phyloP scores from a whole-genome alignment of 352 stramenopile genomes.

The Elongisporangium undulatum region DNA sequence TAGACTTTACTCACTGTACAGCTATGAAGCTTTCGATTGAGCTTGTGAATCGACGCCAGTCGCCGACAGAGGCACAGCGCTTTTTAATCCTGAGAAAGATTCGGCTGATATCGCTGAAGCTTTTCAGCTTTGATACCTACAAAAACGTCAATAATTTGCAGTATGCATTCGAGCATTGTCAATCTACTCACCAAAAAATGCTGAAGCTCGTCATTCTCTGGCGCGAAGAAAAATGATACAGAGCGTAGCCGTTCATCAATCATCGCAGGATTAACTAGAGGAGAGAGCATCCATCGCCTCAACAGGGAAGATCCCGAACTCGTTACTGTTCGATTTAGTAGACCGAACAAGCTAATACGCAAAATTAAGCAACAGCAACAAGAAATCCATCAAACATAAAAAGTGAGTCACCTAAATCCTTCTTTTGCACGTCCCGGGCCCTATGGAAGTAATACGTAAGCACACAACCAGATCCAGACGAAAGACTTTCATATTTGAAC shows the following conservation, averaged over 20 bases:
- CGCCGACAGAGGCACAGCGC: conserved; percentile 51
- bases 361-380: not conserved
- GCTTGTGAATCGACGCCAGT: conserved; percentile 61
- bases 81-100: conserved; percentile 63
- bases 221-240: conserved; percentile 51
- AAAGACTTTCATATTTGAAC: conserved; percentile 15
- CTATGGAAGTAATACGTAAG: conserved; percentile 17
- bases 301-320: conserved; percentile 57
- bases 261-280: conserved; percentile 33
- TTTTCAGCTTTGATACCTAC: conserved; percentile 52
- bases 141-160: conserved; percentile 1
- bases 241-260: conserved; percentile 56
- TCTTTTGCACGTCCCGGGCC: conserved; percentile 72
- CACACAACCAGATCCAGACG: not conserved
- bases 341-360: conserved; percentile 49
- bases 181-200: conserved; percentile 40
- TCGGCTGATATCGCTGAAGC: conserved; percentile 56
- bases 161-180: not conserved
- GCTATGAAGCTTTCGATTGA: conserved; percentile 59
- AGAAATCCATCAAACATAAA: not conserved
- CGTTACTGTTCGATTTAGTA: conserved; percentile 79
- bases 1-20: conserved; percentile 36
- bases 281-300: conserved; percentile 75
- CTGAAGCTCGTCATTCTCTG: conserved; percentile 53
- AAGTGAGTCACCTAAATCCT: conserved; percentile 62